These are phyloP conservation scores for Fraxinus baroniana DNA, from an alignment of 305 asterid species.

Conservation along the genomic window DNA sequence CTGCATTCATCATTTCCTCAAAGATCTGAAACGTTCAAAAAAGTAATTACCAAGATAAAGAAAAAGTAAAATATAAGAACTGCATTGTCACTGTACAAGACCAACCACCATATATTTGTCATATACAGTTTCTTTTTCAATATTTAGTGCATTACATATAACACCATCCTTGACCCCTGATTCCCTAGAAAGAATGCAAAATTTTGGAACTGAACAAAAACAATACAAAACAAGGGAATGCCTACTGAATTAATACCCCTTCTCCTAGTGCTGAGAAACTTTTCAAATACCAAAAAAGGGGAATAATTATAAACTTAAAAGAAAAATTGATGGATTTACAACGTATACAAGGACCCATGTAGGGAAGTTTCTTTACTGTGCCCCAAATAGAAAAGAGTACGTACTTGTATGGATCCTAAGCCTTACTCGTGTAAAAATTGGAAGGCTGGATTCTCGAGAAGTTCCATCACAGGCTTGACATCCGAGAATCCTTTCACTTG, in stretches of 20 bases:
- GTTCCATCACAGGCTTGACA: constrained; percentile 75
- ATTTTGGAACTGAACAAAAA: constrained; percentile 29
- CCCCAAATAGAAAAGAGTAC: background rate
- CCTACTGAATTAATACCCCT: constrained; percentile 31
- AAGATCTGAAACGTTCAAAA: background rate
- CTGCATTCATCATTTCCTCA: background rate
- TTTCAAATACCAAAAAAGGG: constrained; percentile 32
- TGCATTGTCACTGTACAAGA: constrained; percentile 7
- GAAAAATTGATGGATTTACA: constrained; percentile 50
- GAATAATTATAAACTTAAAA: constrained; percentile 33
- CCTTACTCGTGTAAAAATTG: constrained; percentile 78
- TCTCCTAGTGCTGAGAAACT: constrained; percentile 40
- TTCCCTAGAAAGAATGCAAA: constrained; percentile 47
- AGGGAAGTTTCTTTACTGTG: background rate
- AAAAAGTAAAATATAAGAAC: background rate
- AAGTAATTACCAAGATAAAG: background rate
- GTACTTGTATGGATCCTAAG: constrained; percentile 29
- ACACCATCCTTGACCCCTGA: constrained; percentile 35
- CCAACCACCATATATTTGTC: constrained; percentile 13
- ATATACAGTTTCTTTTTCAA: constrained; percentile 2
- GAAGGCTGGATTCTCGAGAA: constrained; percentile 80
- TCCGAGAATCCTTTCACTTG: constrained; percentile 81
- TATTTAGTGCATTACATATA: constrained; percentile 18
- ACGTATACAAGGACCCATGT: constrained; percentile 13
- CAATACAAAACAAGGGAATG: constrained; percentile 20